A percentile compares a stretch with the other conserved stretches of the same genome.
phyloP scores from a whole-genome alignment of 352 stramenopile species.

The Aphanomyces cochlioides region DNA sequence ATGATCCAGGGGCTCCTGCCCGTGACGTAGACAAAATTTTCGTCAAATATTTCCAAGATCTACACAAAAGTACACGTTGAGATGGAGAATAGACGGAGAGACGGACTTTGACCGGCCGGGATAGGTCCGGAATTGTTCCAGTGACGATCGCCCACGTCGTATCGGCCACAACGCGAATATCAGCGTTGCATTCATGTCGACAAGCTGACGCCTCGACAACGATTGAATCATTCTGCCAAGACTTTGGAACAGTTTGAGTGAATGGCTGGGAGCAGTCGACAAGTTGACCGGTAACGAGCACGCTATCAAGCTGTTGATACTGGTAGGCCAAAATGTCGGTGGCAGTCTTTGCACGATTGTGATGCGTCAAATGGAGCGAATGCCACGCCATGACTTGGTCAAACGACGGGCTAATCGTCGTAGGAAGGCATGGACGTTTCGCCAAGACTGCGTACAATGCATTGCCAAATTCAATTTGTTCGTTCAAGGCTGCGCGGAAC shows the following conservation, averaged over 20 bases:
- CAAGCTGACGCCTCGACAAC: neutral
- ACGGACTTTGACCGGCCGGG: neutral
- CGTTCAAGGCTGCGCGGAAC: neutral
- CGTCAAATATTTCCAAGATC: neutral
- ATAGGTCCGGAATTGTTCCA: neutral
- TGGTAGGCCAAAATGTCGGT: neutral
- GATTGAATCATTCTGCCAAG: neutral
- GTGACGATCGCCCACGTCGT: neutral
- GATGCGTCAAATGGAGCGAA: neutral
- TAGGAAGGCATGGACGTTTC: neutral
- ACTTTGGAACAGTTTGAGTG: neutral
- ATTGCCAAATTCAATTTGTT: constrained; percentile 1
- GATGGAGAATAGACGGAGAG: too few species aligned
- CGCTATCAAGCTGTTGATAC: neutral
- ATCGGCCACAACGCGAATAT: neutral
- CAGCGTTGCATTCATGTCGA: too few species aligned
- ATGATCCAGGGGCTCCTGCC: neutral
- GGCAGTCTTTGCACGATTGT: neutral
- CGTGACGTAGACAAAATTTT: neutral
- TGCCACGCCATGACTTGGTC: neutral
- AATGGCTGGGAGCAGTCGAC: neutral
- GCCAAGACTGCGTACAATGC: neutral
- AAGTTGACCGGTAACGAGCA: neutral
- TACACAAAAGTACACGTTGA: neutral
- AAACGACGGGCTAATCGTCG: neutral